Conservation (phyloP, 495 filamentous ascomycete species). For the Clavariopsis aquatica region DNA sequence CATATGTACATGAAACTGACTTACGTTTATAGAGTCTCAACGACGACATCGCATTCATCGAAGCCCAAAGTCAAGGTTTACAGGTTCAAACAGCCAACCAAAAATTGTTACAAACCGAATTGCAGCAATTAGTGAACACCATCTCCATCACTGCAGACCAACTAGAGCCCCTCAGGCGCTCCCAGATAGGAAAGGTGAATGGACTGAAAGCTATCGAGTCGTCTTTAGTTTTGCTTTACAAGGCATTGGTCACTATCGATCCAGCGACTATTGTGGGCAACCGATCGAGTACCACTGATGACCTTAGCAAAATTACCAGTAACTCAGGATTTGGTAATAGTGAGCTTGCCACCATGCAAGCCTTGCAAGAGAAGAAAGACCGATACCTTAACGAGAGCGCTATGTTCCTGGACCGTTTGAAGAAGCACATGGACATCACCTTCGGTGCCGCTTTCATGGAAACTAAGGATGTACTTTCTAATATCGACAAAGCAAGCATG, state of each 20-base stretch:
- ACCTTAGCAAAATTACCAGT: conserved; percentile 40
- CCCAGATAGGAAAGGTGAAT: conserved; percentile 67
- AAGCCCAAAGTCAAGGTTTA: conserved; percentile 92
- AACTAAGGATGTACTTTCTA: conserved; percentile 59
- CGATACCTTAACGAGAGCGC: conserved; percentile 72
- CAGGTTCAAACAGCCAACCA: conserved; percentile 98
- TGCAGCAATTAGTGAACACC: conserved; percentile 76
- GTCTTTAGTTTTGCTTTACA: conserved; percentile 78
- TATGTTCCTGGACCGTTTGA: conserved; percentile 72
- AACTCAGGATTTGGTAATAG: conserved; percentile 67
- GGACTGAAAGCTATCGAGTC: conserved; percentile 75
- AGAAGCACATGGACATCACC: conserved; percentile 75
- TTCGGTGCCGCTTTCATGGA: conserved; percentile 74
- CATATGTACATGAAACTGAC: conserved; percentile 4
- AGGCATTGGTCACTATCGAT: conserved; percentile 93
- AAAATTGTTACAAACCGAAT: conserved; percentile 85
- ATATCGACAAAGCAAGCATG: conserved; percentile 30
- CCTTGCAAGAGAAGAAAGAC: conserved; percentile 89
- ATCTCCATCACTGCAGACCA: conserved; percentile 80
- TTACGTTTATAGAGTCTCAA: conserved; percentile 68
- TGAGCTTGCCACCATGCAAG: conserved; percentile 87
- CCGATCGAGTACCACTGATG: conserved; percentile 12
- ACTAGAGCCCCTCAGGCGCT: conserved; percentile 69
- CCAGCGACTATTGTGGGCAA: conserved; percentile 56
- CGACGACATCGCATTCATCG: conserved; percentile 94